Percentiles rank a stretch among this genome's conserved stretches.
Evolutionary conservation across 345 rosid genomes (phyloP).

Genomic region (Aurinia saxatilis): DNA sequence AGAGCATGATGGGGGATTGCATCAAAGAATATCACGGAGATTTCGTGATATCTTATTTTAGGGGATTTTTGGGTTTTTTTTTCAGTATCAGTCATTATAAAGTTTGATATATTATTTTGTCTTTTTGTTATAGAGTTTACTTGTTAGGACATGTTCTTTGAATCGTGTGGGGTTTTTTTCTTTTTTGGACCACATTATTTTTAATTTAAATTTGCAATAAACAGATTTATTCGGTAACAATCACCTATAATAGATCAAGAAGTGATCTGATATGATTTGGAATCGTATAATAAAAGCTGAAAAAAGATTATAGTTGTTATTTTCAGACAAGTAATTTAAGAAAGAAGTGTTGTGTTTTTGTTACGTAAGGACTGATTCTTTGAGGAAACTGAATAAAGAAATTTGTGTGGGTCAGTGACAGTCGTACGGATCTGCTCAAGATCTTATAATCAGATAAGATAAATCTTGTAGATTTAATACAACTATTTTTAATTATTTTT

Average conservation of each 20-base stretch:
- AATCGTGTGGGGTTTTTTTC: slow-evolving; percentile 14
- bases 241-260: slow-evolving; percentile 10
- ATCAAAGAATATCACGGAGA: slow-evolving; percentile 52
- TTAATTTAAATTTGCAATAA: not conserved
- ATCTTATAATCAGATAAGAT: slow-evolving; percentile 4
- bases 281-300: slow-evolving; percentile 10
- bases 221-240: slow-evolving; percentile 12
- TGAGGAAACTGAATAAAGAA: slow-evolving; percentile 11
- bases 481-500: too few species aligned
- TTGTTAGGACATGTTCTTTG: slow-evolving; percentile 23
- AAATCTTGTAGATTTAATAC: not conserved
- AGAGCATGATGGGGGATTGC: slow-evolving; percentile 20
- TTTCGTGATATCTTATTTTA: slow-evolving; percentile 53
- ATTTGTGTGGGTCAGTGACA: slow-evolving; percentile 12
- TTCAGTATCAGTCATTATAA: slow-evolving; percentile 28
- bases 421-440: slow-evolving; percentile 23
- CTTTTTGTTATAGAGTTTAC: slow-evolving; percentile 4
- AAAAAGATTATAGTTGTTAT: not conserved
- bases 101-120: slow-evolving; percentile 9
- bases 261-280: slow-evolving; percentile 15
- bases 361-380: slow-evolving; percentile 21
- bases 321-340: not conserved
- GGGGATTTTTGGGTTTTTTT: slow-evolving; percentile 34
- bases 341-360: slow-evolving; percentile 9
- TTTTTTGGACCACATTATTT: slow-evolving; percentile 20